Percentiles rank a stretch among this genome's conserved stretches.
Evolutionary conservation across 2,329 filamentous ascomycete genomes (phyloP).

Genomic region (Raffaelea deltoideospora): DNA sequence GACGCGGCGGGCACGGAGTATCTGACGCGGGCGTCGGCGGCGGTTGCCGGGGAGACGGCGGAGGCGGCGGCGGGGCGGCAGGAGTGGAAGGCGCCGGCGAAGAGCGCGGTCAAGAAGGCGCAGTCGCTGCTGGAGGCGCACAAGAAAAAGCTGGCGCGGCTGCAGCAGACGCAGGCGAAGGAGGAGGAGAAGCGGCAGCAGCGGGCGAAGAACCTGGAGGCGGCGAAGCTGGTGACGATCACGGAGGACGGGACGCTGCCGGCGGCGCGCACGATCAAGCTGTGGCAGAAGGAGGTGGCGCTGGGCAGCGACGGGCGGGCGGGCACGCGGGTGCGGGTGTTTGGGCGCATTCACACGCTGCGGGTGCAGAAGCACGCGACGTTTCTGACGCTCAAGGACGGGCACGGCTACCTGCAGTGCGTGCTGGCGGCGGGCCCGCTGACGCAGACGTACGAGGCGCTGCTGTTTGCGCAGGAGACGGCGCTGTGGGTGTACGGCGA

Average conservation of each 20-base stretch:
- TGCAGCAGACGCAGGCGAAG: constrained; percentile 54
- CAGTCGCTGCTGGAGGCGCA: constrained; percentile 57
- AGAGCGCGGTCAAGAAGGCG: constrained; percentile 76
- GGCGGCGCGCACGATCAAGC: constrained; percentile 57
- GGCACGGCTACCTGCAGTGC: constrained; percentile 74
- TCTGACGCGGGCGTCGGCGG: constrained; percentile 51
- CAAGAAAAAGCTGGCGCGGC: constrained; percentile 74
- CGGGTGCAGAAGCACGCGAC: constrained; percentile 71
- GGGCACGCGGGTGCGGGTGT: constrained; percentile 64
- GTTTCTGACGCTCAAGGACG: constrained; percentile 76
- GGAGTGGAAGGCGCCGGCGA: constrained; percentile 69
- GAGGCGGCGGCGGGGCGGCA: constrained; percentile 49
- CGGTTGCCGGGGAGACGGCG: constrained; percentile 42
- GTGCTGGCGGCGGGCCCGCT: constrained; percentile 62
- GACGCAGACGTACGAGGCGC: constrained; percentile 80
- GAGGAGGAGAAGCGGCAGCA: constrained; percentile 60
- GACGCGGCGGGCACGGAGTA: constrained; percentile 42
- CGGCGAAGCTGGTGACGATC: constrained; percentile 64
- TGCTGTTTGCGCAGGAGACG: constrained; percentile 77
- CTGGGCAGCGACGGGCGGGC: constrained; percentile 29
- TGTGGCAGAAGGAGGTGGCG: constrained; percentile 24
- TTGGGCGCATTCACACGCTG: constrained; percentile 70
- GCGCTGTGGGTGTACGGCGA: constrained; percentile 73
- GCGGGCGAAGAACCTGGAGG: constrained; percentile 55
- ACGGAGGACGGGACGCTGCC: constrained; percentile 62